Evolutionary conservation across 2,329 filamentous ascomycete genomes (phyloP).

Genomic region (Claviceps capensis): DNA sequence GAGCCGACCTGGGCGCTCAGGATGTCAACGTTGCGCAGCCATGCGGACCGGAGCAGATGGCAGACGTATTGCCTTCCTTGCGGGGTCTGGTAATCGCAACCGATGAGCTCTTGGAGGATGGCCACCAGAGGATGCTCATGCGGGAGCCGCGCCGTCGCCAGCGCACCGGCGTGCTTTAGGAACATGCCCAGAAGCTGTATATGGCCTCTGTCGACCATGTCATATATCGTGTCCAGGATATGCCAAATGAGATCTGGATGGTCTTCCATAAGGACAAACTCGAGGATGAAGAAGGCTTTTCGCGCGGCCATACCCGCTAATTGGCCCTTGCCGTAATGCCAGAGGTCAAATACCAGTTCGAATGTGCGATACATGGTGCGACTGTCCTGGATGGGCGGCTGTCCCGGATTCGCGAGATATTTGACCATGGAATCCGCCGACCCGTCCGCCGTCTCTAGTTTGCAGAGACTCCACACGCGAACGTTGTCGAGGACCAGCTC

Average conservation of each 20-base stretch:
- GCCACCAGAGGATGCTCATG: slow-evolving; percentile 19
- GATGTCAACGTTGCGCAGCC: slow-evolving; percentile 23
- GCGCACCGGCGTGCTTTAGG: slow-evolving; percentile 17
- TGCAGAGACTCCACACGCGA: slow-evolving; percentile 21
- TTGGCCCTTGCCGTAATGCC: slow-evolving; percentile 21
- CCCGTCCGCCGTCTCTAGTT: slow-evolving; percentile 16
- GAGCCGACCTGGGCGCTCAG: slow-evolving; percentile 18
- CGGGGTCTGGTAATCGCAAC: slow-evolving; percentile 18
- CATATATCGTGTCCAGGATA: slow-evolving; percentile 24
- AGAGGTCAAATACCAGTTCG: slow-evolving; percentile 24
- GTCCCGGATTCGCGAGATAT: slow-evolving; percentile 21
- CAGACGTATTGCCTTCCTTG: slow-evolving; percentile 18
- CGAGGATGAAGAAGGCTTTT: slow-evolving; percentile 21
- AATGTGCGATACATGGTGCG: slow-evolving; percentile 27
- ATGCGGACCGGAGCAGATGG: slow-evolving; percentile 21
- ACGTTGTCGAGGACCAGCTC: slow-evolving; percentile 21
- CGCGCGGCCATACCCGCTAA: slow-evolving; percentile 23
- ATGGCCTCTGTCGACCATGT: slow-evolving; percentile 23
- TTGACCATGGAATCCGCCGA: slow-evolving; percentile 22
- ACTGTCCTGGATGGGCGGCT: slow-evolving; percentile 23
- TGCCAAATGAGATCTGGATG: slow-evolving; percentile 25
- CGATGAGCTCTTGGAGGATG: slow-evolving; percentile 19
- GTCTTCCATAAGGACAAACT: slow-evolving; percentile 23
- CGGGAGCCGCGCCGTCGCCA: slow-evolving; percentile 17
- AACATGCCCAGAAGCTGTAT: slow-evolving; percentile 21